Evolutionary conservation across 2,329 filamentous ascomycete species (phyloP).

Genomic region (Exophiala sp.): DNA sequence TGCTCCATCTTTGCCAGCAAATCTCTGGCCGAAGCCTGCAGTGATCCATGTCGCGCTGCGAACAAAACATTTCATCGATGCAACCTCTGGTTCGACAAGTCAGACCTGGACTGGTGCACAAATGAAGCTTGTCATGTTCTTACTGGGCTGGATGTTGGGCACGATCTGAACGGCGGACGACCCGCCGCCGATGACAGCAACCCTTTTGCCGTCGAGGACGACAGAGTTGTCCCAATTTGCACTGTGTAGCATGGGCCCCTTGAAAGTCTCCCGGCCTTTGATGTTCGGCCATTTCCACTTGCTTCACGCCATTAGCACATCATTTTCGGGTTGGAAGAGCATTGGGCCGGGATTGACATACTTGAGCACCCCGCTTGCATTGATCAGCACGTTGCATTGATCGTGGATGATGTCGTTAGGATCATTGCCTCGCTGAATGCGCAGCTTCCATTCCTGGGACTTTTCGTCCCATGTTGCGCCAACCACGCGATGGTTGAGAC

Average conservation of each 20-base stretch:
- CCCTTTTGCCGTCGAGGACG: slow-evolving; percentile 44
- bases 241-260: slow-evolving; percentile 50
- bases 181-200: slow-evolving; percentile 52
- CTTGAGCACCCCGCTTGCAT: slow-evolving; percentile 12
- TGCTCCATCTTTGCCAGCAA: slow-evolving; percentile 27
- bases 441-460: slow-evolving; percentile 29
- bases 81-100: too few relatives aligned
- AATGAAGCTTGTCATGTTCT: too few relatives aligned
- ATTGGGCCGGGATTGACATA: not conserved
- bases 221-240: slow-evolving; percentile 51
- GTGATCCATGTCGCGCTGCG: slow-evolving; percentile 30
- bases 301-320: too few relatives aligned
- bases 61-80: too few relatives aligned
- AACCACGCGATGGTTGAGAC: slow-evolving; percentile 28
- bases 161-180: slow-evolving; percentile 52
- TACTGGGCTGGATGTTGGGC: slow-evolving; percentile 27
- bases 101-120: too few relatives aligned
- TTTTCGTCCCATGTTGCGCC: slow-evolving; percentile 31
- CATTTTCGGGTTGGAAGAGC: too few relatives aligned
- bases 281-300: slow-evolving; percentile 50
- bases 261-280: slow-evolving; percentile 47
- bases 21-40: slow-evolving; percentile 19
- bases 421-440: slow-evolving; percentile 30
- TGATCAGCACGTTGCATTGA: slow-evolving; percentile 42
- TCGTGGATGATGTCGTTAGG: slow-evolving; percentile 41